Evolutionary conservation across 2,329 filamentous ascomycete genomes (phyloP), one percentile per base, ranked within the genome.

Genomic region (Neopestalotiopsis sp.): DNA sequence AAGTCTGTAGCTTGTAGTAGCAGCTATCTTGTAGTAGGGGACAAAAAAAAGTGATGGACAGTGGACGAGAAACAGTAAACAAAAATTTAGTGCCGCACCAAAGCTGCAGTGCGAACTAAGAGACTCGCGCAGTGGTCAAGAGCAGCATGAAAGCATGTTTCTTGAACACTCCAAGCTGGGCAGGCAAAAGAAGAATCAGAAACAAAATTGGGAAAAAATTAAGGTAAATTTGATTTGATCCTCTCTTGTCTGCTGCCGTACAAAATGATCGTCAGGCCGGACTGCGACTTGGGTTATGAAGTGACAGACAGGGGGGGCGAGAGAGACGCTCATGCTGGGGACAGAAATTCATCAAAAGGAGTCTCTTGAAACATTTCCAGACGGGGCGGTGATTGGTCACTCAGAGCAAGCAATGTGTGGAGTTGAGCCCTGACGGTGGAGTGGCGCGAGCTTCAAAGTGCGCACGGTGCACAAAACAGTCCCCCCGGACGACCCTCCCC

Each of bases 291-390:
- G 30, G 14, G 30, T 42, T 17, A 63, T 28, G 32, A 52, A 12
- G 32, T 58, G 49, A 34, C 63, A 66, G 63, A 56, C 63, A 34
- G 63, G 63, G 63, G 63, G 63, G 24, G 38, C 12, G 61, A 49
- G n/a, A 12, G 13, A 40, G 40, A 49, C 24, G 10, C 12, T 30
- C 57, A 12, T n/a, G n/a, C 45, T 34, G 40, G 42, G 62, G 49
- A 57, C 63, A 28, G 63, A 56, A 66, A 57, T 66, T 66, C 63
- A 66, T 56, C 63, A 66, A 66, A 66, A 66, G 63, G 63, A 66
- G 63, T 58, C 28, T 49, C 49, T 32, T 56, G 49, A 66, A 66
- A 56, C 42, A 66, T 5, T 38, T 20, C 34, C 24, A 20, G 57
- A 45, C 45, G 34, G 63, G 63, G 34, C 52, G 28, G 1, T 57